Evolutionary conservation across 257 asterid species (phyloP).

Genomic region (Lycium barbarum): DNA sequence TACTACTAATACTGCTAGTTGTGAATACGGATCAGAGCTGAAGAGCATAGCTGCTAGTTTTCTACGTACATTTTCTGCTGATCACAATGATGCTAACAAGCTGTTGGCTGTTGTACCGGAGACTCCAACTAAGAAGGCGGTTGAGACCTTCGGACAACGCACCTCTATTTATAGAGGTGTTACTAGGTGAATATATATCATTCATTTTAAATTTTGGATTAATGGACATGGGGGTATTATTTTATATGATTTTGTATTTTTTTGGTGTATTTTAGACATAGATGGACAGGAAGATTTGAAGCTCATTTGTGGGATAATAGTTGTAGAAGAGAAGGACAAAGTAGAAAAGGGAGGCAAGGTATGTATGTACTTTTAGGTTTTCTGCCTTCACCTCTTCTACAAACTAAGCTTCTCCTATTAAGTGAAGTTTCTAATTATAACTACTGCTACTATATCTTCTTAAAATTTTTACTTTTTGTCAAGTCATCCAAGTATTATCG

Average conservation of each 20-base stretch:
- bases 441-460: not conserved
- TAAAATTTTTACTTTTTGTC: not conserved
- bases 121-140: conserved; percentile 59
- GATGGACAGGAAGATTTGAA: conserved; percentile 93
- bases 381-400: conserved; percentile 27
- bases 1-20: conserved; percentile 28
- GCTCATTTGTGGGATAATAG: conserved; percentile 94
- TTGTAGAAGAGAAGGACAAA: conserved; percentile 95
- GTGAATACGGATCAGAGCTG: conserved; percentile 63
- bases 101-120: conserved; percentile 44
- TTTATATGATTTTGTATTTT: not conserved
- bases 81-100: conserved; percentile 34
- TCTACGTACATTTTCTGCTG: conserved; percentile 55
- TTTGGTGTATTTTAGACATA: conserved; percentile 50
- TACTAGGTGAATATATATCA: conserved; percentile 52
- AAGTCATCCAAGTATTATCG: not conserved
- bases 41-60: conserved; percentile 65
- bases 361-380: conserved; percentile 38
- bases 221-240: not conserved
- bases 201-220: not conserved
- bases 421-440: no score
- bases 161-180: conserved; percentile 84
- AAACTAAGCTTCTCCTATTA: not conserved
- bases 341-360: conserved; percentile 98
- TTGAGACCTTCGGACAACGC: conserved; percentile 79